Base-by-base conservation (phyloP, 345 rosid genomes). In the Hirschfeldia incana region DNA sequence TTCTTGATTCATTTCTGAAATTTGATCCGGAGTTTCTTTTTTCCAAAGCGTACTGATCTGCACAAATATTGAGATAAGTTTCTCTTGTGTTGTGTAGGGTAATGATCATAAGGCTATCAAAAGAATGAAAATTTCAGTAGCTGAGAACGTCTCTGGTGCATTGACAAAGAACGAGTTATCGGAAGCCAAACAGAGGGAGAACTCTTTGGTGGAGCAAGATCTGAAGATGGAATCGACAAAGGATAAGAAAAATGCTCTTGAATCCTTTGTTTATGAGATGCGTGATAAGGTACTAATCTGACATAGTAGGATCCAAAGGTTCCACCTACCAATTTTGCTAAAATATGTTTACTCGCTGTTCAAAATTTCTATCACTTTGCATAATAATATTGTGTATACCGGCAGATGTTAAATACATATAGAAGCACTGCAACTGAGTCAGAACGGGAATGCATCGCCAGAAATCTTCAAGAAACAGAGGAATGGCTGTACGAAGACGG, bases 401-500 rank as follows among this genome's bases (percentile, higher is more conserved):
- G 39, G 59, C 73, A 92, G 97, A 86, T 92, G 84, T 74, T 86
- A 58, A 89, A 87, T 83, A 84, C 83, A 13, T 90, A 90, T 59
- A 83, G 84, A 70, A 85, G 80, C 83, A 86, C 86, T 76, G 88
- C 91, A 9, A 83, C 85, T 3, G 91, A 85, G 69, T 71, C 67
- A 55, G 94, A 90, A 81, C 85, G 88, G 74, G 90, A 92, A 78
- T 83, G 57, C 65, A 86, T 90, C 42, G 88, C 88, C 76, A 80
- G 57, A 81, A 87, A 81, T 78, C 93, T 92, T 51, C 89, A 83
- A 58, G 87, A 92, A 86, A 90, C 91, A 59, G 93, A 87, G 76
- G 92, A 92, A n/a, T 92, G 94, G 97, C 89, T 92, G 65, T 92
- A 92, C 61, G 94, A 86, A 62, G 94, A 92, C 77, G 94, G 94